Evolutionary conservation across 2,329 filamentous ascomycete genomes (phyloP), one percentile per base, ranked within the genome.

Genomic region (Colletotrichum endophyticum): DNA sequence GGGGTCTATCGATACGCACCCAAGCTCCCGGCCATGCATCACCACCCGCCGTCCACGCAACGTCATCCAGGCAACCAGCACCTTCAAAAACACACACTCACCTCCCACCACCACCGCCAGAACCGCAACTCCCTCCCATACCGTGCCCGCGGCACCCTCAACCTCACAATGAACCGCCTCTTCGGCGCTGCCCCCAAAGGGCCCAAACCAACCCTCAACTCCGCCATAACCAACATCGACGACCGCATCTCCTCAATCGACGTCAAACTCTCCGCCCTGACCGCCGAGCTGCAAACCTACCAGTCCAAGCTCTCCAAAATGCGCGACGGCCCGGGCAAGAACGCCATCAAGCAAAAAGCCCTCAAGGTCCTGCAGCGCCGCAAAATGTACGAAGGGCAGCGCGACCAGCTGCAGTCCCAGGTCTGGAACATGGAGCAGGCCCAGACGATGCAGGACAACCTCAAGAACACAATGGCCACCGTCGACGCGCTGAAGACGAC

Each of bases 391-490:
- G 97, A 99, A 87, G 90, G 92, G 5, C 96, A 98, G 86, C 95
- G 96, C 79, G 96, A 98, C 82, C 96, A 99, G 87, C 92, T 99
- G 70, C 95, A 98, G 86, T 91, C 94, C 79, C 97, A 99, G 87
- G 95, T 95, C 27, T 99, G 96, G 96, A 99, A 99, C 87, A 98
- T 99, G 96, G 96, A 99, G 87, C 96, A 98, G 87, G 96, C 96
- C 5, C 94, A 95, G 84, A 98, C 96, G 91, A 98, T 99, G 96
- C 96, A 98, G 88, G 96, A 99, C 87, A 99, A 99, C 83, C 91
- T 99, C 70, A 97, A 98, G 85, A 99, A 99, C 85, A 96, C 97
- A 78, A 98, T 98, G 96, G 98, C 96, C 22, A 98, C 97, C 32
- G 96, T 99, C 61, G 96, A 99, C 84, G 96, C 96, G 13, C 96